A percentile compares a stretch with the other conserved stretches of the same genome.
These are phyloP conservation scores for Aspergillus sojae DNA, from an alignment of 2,329 filamentous ascomycete species.

Conservation along the genomic window DNA sequence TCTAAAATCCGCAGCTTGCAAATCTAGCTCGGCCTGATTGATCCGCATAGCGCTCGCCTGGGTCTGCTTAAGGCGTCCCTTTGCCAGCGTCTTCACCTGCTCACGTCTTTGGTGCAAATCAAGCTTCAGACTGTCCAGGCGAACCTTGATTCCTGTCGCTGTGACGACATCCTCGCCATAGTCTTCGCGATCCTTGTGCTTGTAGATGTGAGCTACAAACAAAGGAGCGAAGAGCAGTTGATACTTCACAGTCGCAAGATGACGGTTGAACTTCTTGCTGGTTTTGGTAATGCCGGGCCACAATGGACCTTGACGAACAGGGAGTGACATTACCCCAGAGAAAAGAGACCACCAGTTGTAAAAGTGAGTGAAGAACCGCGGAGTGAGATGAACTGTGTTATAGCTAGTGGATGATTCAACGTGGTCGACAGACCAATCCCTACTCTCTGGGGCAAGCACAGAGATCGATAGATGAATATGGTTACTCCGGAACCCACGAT, in stretches of 20 bases:
- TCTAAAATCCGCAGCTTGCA: conserved; percentile 87
- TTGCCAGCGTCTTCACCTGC: conserved; percentile 81
- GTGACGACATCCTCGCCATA: conserved; percentile 77
- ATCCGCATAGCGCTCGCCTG: conserved; percentile 94
- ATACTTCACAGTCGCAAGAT: conserved; percentile 98
- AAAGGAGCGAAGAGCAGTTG: conserved; percentile 88
- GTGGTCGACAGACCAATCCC: conserved; percentile 80
- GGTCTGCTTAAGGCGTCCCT: conserved; percentile 73
- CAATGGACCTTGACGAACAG: conserved; percentile 85
- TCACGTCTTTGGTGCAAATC: conserved; percentile 94
- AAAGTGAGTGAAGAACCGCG: conserved; percentile 97
- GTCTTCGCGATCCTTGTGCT: conserved; percentile 94
- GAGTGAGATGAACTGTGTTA: conserved; percentile 92
- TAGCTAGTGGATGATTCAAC: conserved; percentile 82
- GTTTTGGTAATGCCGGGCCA: conserved; percentile 95
- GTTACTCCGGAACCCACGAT: conserved; percentile 91
- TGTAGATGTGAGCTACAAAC: conserved; percentile 96
- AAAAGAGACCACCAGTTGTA: conserved; percentile 98
- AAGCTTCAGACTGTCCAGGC: conserved; percentile 95
- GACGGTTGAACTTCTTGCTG: conserved; percentile 96
- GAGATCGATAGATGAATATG: conserved; percentile 96
- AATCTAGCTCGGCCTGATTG: conserved; percentile 88
- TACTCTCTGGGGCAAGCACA: conserved; percentile 80
- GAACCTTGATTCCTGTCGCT: conserved; percentile 93
- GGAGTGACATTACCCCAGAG: conserved; percentile 89